Conservation (phyloP, 768 basidiomycete genomes). For the Mycena metata region DNA sequence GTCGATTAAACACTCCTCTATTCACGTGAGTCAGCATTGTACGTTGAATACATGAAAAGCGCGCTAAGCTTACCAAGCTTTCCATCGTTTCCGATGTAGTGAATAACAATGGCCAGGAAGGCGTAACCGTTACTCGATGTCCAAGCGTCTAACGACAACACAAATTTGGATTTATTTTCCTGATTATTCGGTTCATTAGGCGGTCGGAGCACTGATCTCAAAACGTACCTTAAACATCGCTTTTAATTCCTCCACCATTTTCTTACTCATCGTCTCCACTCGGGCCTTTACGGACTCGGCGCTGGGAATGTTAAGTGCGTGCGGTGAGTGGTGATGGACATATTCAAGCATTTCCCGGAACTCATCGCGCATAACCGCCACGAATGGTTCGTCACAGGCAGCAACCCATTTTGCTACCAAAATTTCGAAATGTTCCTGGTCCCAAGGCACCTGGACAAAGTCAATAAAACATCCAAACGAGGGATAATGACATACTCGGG, state of each 20-base stretch:
- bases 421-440: slow-evolving; percentile 20
- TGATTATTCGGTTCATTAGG: background rate
- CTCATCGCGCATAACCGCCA: background rate
- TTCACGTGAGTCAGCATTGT: background rate
- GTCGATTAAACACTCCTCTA: slow-evolving; percentile 53
- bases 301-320: slow-evolving; percentile 8
- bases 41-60: background rate
- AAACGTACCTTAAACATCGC: slow-evolving; percentile 4
- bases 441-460: slow-evolving; percentile 21
- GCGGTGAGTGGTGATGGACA: slow-evolving; percentile 5
- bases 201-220: too few relatives aligned
- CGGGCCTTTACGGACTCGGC: background rate
- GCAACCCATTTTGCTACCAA: slow-evolving; percentile 23
- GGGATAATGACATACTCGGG: too few relatives aligned
- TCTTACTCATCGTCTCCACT: background rate
- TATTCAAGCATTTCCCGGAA: slow-evolving; percentile 22
- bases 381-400: slow-evolving; percentile 22
- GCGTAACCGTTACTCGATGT: too few relatives aligned
- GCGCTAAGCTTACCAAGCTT: slow-evolving; percentile 42
- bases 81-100: slow-evolving; percentile 44
- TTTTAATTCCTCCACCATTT: slow-evolving; percentile 6
- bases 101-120: slow-evolving; percentile 47
- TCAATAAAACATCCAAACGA: too few relatives aligned
- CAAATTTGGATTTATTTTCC: slow-evolving; percentile 21
- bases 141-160: slow-evolving; percentile 47